phyloP scores from a whole-genome alignment of 192 early-diverging fungal species.

The Obelidium mucronatum region DNA sequence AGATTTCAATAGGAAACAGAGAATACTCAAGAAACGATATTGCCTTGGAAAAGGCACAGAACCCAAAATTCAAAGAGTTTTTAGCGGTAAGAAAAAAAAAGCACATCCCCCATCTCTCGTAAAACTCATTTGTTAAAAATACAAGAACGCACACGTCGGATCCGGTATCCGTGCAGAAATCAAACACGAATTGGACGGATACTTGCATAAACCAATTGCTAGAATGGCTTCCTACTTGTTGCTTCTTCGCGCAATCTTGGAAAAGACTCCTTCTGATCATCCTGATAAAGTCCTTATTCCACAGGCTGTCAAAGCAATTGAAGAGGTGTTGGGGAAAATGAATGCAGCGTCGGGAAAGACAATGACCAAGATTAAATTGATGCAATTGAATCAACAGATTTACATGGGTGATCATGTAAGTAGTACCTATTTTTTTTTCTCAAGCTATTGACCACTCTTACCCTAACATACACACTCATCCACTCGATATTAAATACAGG shows the following conservation, averaged over 20 bases:
- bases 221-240: constrained; percentile 89
- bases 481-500: constrained; percentile 51
- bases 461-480: constrained; percentile 38
- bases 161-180: constrained; percentile 3
- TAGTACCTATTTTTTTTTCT: constrained; percentile 56
- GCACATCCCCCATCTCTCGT: background rate
- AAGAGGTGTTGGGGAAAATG: constrained; percentile 76
- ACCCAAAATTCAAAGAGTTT: constrained; percentile 75
- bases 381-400: constrained; percentile 66
- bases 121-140: background rate
- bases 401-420: constrained; percentile 11
- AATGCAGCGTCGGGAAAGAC: constrained; percentile 89
- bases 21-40: constrained; percentile 82
- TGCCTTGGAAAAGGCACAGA: constrained; percentile 78
- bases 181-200: constrained; percentile 7
- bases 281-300: constrained; percentile 79
- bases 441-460: no score
- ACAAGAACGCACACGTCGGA: background rate
- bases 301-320: constrained; percentile 75
- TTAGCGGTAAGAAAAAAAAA: constrained; percentile 78
- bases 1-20: constrained; percentile 70
- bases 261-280: constrained; percentile 81
- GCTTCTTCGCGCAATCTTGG: constrained; percentile 80
- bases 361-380: constrained; percentile 85
- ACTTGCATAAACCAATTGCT: constrained; percentile 69